Evolutionary conservation across 306 rosid species (phyloP), one percentile per base, ranked within the genome.

Genomic region (Gillenia trifoliata): DNA sequence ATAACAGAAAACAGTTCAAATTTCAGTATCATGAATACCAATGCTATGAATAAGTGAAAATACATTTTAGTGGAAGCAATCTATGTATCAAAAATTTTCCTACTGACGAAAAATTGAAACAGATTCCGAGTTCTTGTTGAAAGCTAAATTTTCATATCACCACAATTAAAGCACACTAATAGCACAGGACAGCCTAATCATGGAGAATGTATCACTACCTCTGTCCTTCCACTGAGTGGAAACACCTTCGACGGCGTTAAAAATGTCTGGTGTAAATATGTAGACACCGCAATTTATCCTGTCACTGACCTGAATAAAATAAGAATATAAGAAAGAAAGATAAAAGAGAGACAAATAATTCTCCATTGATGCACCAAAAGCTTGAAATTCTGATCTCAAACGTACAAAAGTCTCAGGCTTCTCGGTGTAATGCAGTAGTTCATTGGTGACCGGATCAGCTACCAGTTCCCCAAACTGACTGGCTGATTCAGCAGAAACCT

Each of bases 341-440:
- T 30, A 41, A 62, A 6, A 55, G 22, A 62, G 34, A 54, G 28
- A 56, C 0, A 13, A 28, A 56, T 26, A 6, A 60, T 3, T 16
- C 34, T 25, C 31, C 34, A 6, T 60, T 34, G 67, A 81, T 40
- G 38, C 40, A 22, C 38, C 22, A 23, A 25, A 65, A 75, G 12
- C 17, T 45, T 38, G 28, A 52, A 6, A 45, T 36, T 68, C 26
- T 11, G n/a, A 29, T 22, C 60, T 34, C 64, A 20, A 30, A 70
- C 96, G n/a, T 89, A 94, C 99, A 83, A 94, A 94, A 70, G 97
- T 94, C 77, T 94, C 99, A 9, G 99, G 99, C 77, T 86, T 94
- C 81, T 94, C 99, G 4, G 97, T 90, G 83, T 94, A 94, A 83
- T 94, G 99, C 87, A 94, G 82, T 54, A 94, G 87, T 77, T 94